Percentiles rank a stretch among this genome's conserved stretches.
These are phyloP conservation scores for cucumber (Cucumis sativus) DNA, from an alignment of 306 rosid species.

Conservation along the genomic window Cucumber_9930_V3 NC_026655.2:522501-523000, in stretches of 20 bases:
- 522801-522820: conserved; percentile 81
- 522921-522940: conserved; percentile 81
- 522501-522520: background rate
- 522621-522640: background rate
- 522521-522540: background rate
- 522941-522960: conserved; percentile 88
- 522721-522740: background rate
- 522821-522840: conserved; percentile 59
- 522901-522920: conserved; percentile 87
- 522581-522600: background rate
- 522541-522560: background rate
- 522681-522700: background rate
- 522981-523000: conserved; percentile 91
- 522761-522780: conserved; percentile 78
- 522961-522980: conserved; percentile 81
- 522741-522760: conserved; percentile 50
- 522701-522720: background rate
- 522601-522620: conserved; percentile 8
- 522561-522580: background rate
- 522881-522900: conserved; percentile 49
- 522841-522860: conserved; percentile 33
- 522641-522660: background rate
- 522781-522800: conserved; percentile 91
- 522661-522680: background rate
- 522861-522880: conserved; percentile 69